Evolutionary conservation across 805 yeast species (phyloP), one percentile per base, ranked within the genome.

Genomic region (Yamadazyma sp.): DNA sequence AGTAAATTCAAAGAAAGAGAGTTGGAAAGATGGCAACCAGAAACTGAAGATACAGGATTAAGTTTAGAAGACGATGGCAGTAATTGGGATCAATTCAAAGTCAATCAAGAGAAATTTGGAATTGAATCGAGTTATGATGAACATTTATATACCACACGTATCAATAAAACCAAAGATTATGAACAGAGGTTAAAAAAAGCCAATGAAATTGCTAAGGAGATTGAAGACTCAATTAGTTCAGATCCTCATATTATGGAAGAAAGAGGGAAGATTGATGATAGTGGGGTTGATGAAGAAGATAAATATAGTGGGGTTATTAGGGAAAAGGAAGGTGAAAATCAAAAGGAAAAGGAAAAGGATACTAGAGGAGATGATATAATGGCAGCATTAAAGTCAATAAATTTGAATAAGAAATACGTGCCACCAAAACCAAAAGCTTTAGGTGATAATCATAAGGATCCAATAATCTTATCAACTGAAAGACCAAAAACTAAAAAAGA

Each of bases 271-370:
- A 74, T 83, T 24, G 95, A 86, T 55, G 96, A 86, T 52, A 76
- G 84, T 95, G 95, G 12, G 47, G 10, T 86, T 47, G 98, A 93
- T 59, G 98, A 93, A 63, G 98, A 93, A 59, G 96, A 89, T 58
- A 85, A 85, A 60, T 93, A 89, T 55, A 87, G 96, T 4, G 97
- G 97, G 33, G 98, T 88, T 29, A 80, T 74, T 39, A 76, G 93
- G 51, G 10, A 25, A 9, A 18, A 20, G 8, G 37, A 34, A 23
- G 9, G 7, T 7, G 9, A 20, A 20, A 30, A 30, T 17, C 24
- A 23, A 8, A 24, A 20, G 7, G 12, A 16, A 7, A 26, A 19
- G 11, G 11, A 12, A 17, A 42, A 36, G n/a, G 47, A 43, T 20
- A 43, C 43, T n/a, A 68, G 78, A 38, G 75, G 74, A 18, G 65